Evolutionary conservation across 2,329 filamentous ascomycete genomes (phyloP), one percentile per base, ranked within the genome.

Genomic region (Cercospora nicotianae): DNA sequence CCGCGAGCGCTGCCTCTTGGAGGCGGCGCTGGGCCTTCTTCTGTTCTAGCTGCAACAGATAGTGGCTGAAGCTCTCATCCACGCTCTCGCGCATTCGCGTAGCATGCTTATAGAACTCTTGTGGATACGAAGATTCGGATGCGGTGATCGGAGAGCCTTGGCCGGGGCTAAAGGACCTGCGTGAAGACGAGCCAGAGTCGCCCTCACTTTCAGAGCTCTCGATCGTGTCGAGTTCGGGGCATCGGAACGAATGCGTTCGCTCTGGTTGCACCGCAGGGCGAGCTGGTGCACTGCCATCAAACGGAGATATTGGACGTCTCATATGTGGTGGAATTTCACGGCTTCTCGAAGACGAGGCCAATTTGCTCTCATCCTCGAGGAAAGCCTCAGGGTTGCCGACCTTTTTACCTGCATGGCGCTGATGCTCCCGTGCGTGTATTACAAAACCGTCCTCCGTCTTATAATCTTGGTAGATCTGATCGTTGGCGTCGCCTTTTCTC

Each of bases 1-100:
- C 91, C 45, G 89, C 89, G 76, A 93, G 84, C 59, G 90, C 91
- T 75, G 88, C 85, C 73, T 96, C 92, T 70, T 91, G 88, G 70
- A 97, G 83, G 77, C 94, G 90, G 75, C 89, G 88, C 77, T 95
- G 90, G 8, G 91, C 91, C 75, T 93, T 90, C 75, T 89, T 90
- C 61, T 91, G 91, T 53, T 93, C 92, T 66, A 96, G 83, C 66
- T 91, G 89, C 67, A 96, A 86, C 65, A 97, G 81, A 78, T 94
- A 94, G 42, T 89, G 88, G 62, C 90, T 88, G 73, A 91, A 90
- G 70, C 87, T 86, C 70, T 92, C 91, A 75, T 95, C 91, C 70
- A 91, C 90, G 66, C 85, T 93, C 84, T 83, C 91, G 79, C 82
- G 79, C 69, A 80, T 79, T 45, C 89, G 84, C 67, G 86, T 84